Conservation (phyloP, 1,284 basidiomycete genomes). For the Cerrena zonata region DNA sequence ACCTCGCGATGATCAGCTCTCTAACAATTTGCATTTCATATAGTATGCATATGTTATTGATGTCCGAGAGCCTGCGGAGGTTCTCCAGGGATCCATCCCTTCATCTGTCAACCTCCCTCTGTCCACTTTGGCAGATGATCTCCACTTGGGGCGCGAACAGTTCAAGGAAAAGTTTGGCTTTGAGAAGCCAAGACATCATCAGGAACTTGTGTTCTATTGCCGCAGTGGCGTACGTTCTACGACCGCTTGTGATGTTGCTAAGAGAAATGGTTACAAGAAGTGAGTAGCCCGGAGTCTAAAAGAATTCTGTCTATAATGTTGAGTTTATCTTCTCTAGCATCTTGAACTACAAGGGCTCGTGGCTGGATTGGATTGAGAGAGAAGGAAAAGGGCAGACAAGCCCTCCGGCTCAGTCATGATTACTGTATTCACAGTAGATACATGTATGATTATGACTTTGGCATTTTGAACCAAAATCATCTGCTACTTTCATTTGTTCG, state of each 20-base stretch:
- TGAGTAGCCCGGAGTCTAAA: constrained; percentile 39
- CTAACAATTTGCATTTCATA: constrained; percentile 5
- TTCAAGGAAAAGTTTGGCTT: constrained; percentile 79
- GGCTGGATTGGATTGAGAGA: constrained; percentile 84
- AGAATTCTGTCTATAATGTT: no score
- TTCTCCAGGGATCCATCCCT: constrained; percentile 90
- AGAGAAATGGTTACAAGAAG: constrained; percentile 81
- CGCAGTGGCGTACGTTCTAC: constrained; percentile 83
- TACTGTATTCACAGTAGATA: no score
- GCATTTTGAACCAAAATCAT: no score
- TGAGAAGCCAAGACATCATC: constrained; percentile 68
- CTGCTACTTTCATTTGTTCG: no score
- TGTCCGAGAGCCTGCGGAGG: constrained; percentile 91
- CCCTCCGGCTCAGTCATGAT: not conserved
- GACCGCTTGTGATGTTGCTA: constrained; percentile 80
- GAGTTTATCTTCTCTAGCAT: constrained; percentile 42
- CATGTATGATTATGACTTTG: no score
- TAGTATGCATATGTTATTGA: constrained; percentile 84
- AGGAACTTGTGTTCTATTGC: constrained; percentile 92
- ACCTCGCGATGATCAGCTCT: no score
- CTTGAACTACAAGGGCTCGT: constrained; percentile 86
- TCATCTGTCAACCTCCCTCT: constrained; percentile 92
- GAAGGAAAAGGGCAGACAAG: constrained; percentile 35
- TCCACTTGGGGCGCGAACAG: constrained; percentile 54
- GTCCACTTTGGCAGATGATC: constrained; percentile 66